A percentile compares a stretch with the other conserved stretches of the same genome.
Evolutionary conservation across 1,139 yeast species (phyloP).

Genomic region (Zygosaccharomyces pseudobailii): DNA sequence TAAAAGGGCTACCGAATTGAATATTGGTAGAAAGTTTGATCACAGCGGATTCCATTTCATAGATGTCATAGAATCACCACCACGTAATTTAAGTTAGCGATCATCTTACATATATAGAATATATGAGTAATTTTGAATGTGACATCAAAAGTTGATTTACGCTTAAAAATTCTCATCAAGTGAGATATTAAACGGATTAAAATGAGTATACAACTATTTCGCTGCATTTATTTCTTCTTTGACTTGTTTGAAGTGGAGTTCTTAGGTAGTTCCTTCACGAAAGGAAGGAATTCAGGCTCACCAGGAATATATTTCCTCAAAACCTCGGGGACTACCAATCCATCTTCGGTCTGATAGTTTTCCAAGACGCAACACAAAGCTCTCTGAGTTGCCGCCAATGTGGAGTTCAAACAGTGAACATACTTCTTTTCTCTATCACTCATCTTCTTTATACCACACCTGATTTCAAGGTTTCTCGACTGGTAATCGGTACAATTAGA

Average conservation of each 20-base stretch:
- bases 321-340: slow-evolving; percentile 89
- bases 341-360: slow-evolving; percentile 96
- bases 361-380: slow-evolving; percentile 95
- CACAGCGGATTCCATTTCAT: slow-evolving; percentile 6
- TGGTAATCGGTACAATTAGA: slow-evolving; percentile 99
- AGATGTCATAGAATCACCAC: background rate
- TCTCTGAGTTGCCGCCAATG: slow-evolving; percentile 96
- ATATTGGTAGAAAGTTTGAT: slow-evolving; percentile 19
- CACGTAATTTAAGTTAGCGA: background rate
- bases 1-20: slow-evolving; percentile 18
- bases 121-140: too few relatives aligned
- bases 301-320: slow-evolving; percentile 96
- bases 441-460: slow-evolving; percentile 97
- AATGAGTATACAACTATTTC: background rate
- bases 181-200: background rate
- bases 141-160: background rate
- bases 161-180: background rate
- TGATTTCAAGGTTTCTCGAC: slow-evolving; percentile 94
- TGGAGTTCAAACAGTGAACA: slow-evolving; percentile 97
- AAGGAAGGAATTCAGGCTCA: slow-evolving; percentile 95
- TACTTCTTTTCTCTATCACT: slow-evolving; percentile 95
- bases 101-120: too few relatives aligned
- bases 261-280: slow-evolving; percentile 85
- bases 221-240: slow-evolving; percentile 28
- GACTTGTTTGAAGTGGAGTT: slow-evolving; percentile 82